phyloP scores from a whole-genome alignment of 345 rosid species.

The Heritiera littoralis region DNA sequence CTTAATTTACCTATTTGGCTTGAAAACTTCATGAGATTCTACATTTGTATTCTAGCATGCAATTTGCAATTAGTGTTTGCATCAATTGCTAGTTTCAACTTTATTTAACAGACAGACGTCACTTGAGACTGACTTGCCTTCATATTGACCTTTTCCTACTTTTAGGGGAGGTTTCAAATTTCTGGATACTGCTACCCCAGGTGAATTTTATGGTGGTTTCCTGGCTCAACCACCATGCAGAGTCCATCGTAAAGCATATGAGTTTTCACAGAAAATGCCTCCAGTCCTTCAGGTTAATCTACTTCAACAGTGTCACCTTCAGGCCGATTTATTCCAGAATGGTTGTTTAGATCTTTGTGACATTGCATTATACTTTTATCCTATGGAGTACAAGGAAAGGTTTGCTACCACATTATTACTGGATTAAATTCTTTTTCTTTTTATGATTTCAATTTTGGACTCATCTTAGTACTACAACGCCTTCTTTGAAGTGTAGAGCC shows the following conservation, averaged over 20 bases:
- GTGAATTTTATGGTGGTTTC: constrained; percentile 47
- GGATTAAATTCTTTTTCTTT: constrained; percentile 15
- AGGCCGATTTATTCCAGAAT: constrained; percentile 31
- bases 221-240: constrained; percentile 48
- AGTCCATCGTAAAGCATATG: constrained; percentile 43
- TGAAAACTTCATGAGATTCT: neutral
- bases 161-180: constrained; percentile 57
- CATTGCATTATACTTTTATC: constrained; percentile 55
- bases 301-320: constrained; percentile 39
- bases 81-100: neutral
- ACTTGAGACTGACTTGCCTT: constrained; percentile 17
- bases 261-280: constrained; percentile 47
- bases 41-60: neutral
- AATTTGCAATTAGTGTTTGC: neutral
- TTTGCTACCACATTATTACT: constrained; percentile 27
- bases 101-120: constrained; percentile 14
- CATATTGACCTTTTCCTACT: constrained; percentile 24
- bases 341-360: constrained; percentile 44
- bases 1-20: neutral
- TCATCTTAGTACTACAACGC: neutral
- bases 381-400: constrained; percentile 50
- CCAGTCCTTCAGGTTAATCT: constrained; percentile 43
- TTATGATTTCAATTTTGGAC: neutral
- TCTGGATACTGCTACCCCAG: constrained; percentile 28
- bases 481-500: constrained; percentile 33